phyloP scores from a whole-genome alignment of 106 monocot species.

The Apostasia ramifera region DNA sequence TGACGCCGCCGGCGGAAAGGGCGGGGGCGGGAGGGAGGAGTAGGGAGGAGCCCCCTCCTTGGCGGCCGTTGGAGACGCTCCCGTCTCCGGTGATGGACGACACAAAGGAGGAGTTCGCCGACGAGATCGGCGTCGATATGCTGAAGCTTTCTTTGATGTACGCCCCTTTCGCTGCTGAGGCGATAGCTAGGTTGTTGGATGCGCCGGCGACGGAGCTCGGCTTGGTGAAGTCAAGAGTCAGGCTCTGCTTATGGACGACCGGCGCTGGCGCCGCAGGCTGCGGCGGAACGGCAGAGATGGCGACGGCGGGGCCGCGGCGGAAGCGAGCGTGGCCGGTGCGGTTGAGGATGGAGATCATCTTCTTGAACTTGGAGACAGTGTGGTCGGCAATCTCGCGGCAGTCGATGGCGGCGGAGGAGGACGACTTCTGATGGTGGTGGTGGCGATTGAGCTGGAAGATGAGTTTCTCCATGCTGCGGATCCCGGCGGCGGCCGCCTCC shows the following conservation, averaged over 20 bases:
- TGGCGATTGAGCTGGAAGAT: constrained; percentile 28
- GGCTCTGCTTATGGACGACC: constrained; percentile 9
- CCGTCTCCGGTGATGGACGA: constrained; percentile 72
- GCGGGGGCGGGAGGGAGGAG: constrained; percentile 7
- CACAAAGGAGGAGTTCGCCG: constrained; percentile 60
- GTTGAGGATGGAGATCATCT: constrained; percentile 60
- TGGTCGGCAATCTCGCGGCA: constrained; percentile 37
- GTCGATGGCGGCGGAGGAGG: constrained; percentile 13
- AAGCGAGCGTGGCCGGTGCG: constrained; percentile 75
- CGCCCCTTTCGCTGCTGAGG: constrained; percentile 1
- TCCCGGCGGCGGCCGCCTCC: constrained; percentile 47
- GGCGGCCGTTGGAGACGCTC: constrained; percentile 65
- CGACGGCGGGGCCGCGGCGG: constrained; percentile 31
- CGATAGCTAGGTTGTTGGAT: neutral
- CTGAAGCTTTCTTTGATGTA: constrained; percentile 29
- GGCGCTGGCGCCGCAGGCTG: neutral
- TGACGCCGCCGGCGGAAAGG: constrained; percentile 7
- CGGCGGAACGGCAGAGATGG: neutral
- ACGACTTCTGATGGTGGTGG: neutral
- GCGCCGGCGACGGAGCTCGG: constrained; percentile 8
- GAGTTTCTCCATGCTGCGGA: constrained; percentile 52
- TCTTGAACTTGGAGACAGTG: constrained; percentile 56
- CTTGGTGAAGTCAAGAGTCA: constrained; percentile 67
- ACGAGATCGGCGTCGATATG: constrained; percentile 46
- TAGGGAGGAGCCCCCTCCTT: constrained; percentile 11